phyloP scores from a whole-genome alignment of 2,329 filamentous ascomycete species.

The Sclerotinia trifoliorum region DNA sequence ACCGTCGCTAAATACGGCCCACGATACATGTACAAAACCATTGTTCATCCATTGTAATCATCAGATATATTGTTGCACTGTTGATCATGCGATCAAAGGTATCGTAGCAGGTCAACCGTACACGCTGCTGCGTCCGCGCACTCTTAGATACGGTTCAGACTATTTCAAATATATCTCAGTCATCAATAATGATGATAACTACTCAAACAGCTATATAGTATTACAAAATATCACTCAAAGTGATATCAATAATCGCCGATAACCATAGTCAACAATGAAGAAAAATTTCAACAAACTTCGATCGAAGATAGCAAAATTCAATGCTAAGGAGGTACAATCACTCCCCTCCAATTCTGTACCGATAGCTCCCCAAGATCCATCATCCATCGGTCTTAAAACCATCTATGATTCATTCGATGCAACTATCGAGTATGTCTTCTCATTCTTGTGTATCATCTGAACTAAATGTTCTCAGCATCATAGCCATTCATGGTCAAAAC shows the following conservation, averaged over 20 bases:
- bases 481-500: conserved; percentile 20
- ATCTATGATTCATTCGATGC: conserved; percentile 8
- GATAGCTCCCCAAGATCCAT: not conserved
- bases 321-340: not conserved
- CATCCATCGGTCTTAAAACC: conserved; percentile 1
- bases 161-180: not conserved
- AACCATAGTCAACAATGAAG: conserved; percentile 7
- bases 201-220: not conserved
- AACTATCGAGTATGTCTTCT: conserved; percentile 2
- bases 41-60: not conserved
- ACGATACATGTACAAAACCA: not conserved
- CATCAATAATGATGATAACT: too few species aligned
- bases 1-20: not conserved
- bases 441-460: not conserved
- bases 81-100: not conserved
- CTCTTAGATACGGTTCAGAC: not conserved
- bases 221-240: not conserved
- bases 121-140: not conserved
- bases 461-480: conserved; percentile 3
- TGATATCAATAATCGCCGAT: not conserved
- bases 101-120: not conserved
- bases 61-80: not conserved
- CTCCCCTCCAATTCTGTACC: not conserved
- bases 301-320: not conserved
- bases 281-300: not conserved